Conservation (phyloP, 106 monocot species). For the Xerophyta viscosa region DNA sequence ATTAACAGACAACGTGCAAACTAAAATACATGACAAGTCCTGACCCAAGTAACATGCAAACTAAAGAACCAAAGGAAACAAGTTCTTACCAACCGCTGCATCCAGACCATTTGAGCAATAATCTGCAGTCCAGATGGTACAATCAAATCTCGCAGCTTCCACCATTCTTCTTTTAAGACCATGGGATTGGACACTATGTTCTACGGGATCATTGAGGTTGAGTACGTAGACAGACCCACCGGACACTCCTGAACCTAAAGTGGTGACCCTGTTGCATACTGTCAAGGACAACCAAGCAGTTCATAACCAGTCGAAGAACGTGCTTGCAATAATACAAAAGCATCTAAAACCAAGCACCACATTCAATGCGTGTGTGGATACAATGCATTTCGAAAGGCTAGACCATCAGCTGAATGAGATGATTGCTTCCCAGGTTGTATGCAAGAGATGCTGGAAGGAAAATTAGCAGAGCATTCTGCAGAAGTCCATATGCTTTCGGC, state of each 20-base stretch:
- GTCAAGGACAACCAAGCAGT: slow-evolving; percentile 36
- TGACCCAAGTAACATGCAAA: not conserved
- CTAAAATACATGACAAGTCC: too few relatives aligned
- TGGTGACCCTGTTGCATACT: slow-evolving; percentile 64
- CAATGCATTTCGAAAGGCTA: slow-evolving; percentile 42
- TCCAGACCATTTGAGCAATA: slow-evolving; percentile 31
- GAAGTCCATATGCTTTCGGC: slow-evolving; percentile 26
- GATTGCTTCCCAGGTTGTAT: slow-evolving; percentile 23
- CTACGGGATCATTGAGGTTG: slow-evolving; percentile 39
- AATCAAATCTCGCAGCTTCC: slow-evolving; percentile 32
- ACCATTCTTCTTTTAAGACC: slow-evolving; percentile 8
- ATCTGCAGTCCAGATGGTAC: slow-evolving; percentile 79
- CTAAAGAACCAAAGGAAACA: not conserved
- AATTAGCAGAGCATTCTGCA: slow-evolving; percentile 5
- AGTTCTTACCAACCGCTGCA: slow-evolving; percentile 65
- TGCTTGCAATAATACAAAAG: too few relatives aligned
- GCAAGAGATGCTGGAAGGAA: slow-evolving; percentile 48
- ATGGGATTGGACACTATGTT: slow-evolving; percentile 10
- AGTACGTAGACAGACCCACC: slow-evolving; percentile 53
- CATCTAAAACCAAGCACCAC: too few relatives aligned
- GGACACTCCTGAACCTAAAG: slow-evolving; percentile 62
- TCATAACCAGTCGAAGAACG: too few relatives aligned
- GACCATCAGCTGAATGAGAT: slow-evolving; percentile 9
- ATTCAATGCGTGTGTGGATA: slow-evolving; percentile 30
- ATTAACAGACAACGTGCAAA: too few relatives aligned